Evolutionary conservation across 208 protist genomes (phyloP).

Genomic region (Trypanosoma lewisi): DNA sequence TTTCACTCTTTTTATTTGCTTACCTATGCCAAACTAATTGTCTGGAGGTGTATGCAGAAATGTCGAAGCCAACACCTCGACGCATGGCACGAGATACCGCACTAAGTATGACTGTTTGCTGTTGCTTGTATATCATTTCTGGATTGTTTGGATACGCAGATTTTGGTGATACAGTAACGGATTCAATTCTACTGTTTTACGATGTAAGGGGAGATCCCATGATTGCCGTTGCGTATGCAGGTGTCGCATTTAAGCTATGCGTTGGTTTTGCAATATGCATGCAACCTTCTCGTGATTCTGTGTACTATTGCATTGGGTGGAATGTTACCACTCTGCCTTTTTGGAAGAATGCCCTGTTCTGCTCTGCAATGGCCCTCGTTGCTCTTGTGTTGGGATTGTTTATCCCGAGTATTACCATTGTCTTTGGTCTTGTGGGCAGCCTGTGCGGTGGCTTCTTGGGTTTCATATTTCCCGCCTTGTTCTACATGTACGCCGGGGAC

Average conservation of each 20-base stretch:
- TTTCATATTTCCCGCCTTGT: conserved; percentile 67
- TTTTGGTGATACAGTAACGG: conserved; percentile 45
- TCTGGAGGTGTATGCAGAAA: conserved; percentile 60
- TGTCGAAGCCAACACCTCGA: conserved; percentile 46
- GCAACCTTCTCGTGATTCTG: conserved; percentile 60
- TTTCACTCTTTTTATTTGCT: conserved; percentile 71
- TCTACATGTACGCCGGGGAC: conserved; percentile 69
- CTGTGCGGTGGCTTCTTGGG: conserved; percentile 68
- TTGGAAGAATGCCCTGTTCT: conserved; percentile 47
- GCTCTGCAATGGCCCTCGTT: conserved; percentile 27
- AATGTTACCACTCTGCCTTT: conserved; percentile 28
- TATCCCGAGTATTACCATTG: conserved; percentile 60
- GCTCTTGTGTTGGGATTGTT: conserved; percentile 59
- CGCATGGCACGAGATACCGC: conserved; percentile 47
- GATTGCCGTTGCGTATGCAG: conserved; percentile 55
- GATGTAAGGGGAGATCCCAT: conserved; percentile 43
- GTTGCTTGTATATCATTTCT: conserved; percentile 59
- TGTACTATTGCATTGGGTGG: conserved; percentile 41
- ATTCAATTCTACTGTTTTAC: conserved; percentile 59
- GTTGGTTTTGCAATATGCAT: conserved; percentile 64
- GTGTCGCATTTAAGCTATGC: conserved; percentile 71
- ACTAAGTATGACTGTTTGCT: conserved; percentile 45
- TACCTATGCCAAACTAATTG: conserved; percentile 72
- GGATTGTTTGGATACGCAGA: conserved; percentile 81
- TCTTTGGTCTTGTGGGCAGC: conserved; percentile 70